Percentiles rank a stretch among this genome's conserved stretches.
phyloP scores from a whole-genome alignment of 2,329 filamentous ascomycete species.

The Fusarium liriodendri region DNA sequence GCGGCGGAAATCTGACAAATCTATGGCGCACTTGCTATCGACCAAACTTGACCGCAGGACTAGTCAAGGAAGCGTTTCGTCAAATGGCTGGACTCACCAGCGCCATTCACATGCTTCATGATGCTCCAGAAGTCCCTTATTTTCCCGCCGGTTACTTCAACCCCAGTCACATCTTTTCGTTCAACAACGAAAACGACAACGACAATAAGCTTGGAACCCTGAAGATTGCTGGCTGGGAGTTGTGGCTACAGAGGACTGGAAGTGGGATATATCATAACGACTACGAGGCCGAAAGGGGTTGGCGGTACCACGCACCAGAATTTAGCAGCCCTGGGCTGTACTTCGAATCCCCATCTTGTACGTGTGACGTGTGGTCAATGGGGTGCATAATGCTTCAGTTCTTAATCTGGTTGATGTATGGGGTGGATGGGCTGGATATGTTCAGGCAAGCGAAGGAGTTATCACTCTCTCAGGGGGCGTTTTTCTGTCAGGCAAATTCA shows the following conservation, averaged over 20 bases:
- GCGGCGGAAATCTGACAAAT: not conserved
- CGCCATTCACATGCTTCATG: not conserved
- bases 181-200: not conserved
- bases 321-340: no score
- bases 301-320: not conserved
- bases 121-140: not conserved
- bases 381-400: not conserved
- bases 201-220: not conserved
- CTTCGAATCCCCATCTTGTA: no score
- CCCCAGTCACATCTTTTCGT: not conserved
- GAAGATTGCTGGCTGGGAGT: not conserved
- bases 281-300: no score
- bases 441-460: not conserved
- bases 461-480: no score
- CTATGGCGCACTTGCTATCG: not conserved
- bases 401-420: not conserved
- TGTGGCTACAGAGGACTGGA: no score
- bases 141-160: not conserved
- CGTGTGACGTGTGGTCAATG: not conserved
- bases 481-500: no score
- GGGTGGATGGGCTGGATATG: not conserved
- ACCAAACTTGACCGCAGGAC: not conserved
- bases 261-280: no score
- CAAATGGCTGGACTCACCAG: not conserved
- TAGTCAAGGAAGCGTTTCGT: not conserved